Conservation (phyloP, 371 early-diverging fungal species). For the Mucor indicus region DNA sequence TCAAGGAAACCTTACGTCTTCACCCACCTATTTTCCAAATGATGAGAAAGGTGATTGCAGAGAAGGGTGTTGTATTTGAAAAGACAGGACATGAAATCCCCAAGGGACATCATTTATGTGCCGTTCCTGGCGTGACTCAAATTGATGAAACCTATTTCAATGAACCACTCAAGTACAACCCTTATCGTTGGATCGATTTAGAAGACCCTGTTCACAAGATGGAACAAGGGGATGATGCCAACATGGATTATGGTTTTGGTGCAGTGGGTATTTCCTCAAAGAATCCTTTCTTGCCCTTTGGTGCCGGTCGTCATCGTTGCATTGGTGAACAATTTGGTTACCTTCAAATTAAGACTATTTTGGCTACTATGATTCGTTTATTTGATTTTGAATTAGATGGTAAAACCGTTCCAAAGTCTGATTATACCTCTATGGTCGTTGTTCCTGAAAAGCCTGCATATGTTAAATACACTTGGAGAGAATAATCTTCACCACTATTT, state of each 20-base stretch:
- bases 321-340: conserved; percentile 97
- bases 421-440: conserved; percentile 90
- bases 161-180: conserved; percentile 76
- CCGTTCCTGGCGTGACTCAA: conserved; percentile 81
- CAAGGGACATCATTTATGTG: conserved; percentile 84
- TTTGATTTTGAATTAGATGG: conserved; percentile 65
- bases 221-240: conserved; percentile 66
- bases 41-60: conserved; percentile 86
- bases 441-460: conserved; percentile 73
- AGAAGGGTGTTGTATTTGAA: conserved; percentile 60
- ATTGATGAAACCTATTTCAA: conserved; percentile 76
- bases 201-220: conserved; percentile 39
- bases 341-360: conserved; percentile 91
- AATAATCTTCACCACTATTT: no score
- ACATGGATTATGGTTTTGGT: conserved; percentile 84
- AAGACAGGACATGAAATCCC: conserved; percentile 83
- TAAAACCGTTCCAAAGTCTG: conserved; percentile 74
- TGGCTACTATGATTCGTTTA: conserved; percentile 74
- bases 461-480: conserved; percentile 65
- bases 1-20: conserved; percentile 91
- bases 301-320: conserved; percentile 97
- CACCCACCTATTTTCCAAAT: conserved; percentile 92
- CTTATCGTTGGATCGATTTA: conserved; percentile 74
- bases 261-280: conserved; percentile 69
- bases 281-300: conserved; percentile 92